Conservation (phyloP, 257 asterid species). For the Anisodus acutangulus region DNA sequence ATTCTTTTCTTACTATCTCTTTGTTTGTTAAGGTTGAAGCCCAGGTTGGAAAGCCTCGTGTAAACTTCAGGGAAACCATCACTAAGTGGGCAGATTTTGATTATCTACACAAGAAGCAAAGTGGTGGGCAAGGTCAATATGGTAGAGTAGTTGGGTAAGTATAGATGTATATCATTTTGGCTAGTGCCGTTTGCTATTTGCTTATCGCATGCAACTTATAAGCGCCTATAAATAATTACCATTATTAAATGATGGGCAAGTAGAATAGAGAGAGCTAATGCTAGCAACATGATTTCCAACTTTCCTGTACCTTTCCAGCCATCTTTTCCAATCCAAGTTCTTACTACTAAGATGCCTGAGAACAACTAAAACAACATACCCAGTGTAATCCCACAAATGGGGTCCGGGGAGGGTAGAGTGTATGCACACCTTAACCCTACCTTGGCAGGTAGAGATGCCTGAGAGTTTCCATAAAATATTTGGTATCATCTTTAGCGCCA, state of each 20-base stretch:
- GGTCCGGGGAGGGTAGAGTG: no score
- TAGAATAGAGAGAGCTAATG: not conserved
- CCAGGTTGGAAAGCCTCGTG: constrained; percentile 97
- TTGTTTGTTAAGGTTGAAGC: constrained; percentile 78
- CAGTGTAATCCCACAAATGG: no score
- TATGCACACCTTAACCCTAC: no score
- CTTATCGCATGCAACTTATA: not conserved
- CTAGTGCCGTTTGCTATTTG: constrained; percentile 1
- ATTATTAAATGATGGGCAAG: not conserved
- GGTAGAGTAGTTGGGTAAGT: constrained; percentile 95
- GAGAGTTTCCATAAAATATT: not conserved
- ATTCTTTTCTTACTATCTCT: constrained; percentile 33
- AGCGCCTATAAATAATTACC: not conserved
- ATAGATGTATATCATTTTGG: constrained; percentile 25
- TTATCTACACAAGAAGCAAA: constrained; percentile 96
- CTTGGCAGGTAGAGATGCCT: no score
- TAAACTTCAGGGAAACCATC: constrained; percentile 95
- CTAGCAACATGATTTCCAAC: constrained; percentile 1
- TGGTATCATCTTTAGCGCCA: not conserved
- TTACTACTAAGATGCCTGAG: no score
- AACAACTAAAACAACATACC: no score
- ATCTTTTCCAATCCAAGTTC: not conserved
- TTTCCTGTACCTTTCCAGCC: not conserved
- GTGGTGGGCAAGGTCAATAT: constrained; percentile 99
- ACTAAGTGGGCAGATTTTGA: constrained; percentile 94